Evolutionary conservation across 2,329 filamentous ascomycete genomes (phyloP), one percentile per base, ranked within the genome.

Genomic region (Fusarium austroafricanum): DNA sequence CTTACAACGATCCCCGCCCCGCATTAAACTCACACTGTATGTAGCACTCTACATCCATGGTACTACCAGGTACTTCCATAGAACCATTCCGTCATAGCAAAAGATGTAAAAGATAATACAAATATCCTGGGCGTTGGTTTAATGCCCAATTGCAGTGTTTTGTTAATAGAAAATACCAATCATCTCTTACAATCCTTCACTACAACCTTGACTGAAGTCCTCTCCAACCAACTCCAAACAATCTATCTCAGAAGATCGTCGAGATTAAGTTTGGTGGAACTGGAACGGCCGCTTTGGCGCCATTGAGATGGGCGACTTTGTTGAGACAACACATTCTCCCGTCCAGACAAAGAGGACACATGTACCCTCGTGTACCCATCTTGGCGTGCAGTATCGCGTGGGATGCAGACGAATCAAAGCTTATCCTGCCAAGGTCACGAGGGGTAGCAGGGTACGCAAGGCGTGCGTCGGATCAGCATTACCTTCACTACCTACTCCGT

Each of bases 241-340:
- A n/a, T 35, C 33, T 4, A 35, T 35, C 33, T 35, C 33, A 35
- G 18, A 47, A 29, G 66, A 75, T 71, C 58, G 67, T 76, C 69
- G 54, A 76, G 71, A 75, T 75, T 74, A 70, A 61, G 75, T 76
- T 76, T 66, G 61, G 65, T 73, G 68, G 61, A 47, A 54, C 62
- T 45, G n/a, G 42, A 55, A 67, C 61, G 57, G 39, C 51, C 47
- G 51, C 40, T 35, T 52, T 53, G 45, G 23, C 28, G 29, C 45
- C 14, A 50, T 53, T 26, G 14, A 14, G 43, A 35, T 43, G 21
- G 31, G 23, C 10, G 61, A 68, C 65, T 54, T 69, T 29, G 31
- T 18, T 33, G 59, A 46, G 45, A 67, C 65, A 46, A 43, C 33
- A 37, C 5, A 8, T 56, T 40, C 15, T 49, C 26, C 39, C 43